Evolutionary conservation across 148 eudicot species (phyloP).

Genomic region (Limonium bicolor): DNA sequence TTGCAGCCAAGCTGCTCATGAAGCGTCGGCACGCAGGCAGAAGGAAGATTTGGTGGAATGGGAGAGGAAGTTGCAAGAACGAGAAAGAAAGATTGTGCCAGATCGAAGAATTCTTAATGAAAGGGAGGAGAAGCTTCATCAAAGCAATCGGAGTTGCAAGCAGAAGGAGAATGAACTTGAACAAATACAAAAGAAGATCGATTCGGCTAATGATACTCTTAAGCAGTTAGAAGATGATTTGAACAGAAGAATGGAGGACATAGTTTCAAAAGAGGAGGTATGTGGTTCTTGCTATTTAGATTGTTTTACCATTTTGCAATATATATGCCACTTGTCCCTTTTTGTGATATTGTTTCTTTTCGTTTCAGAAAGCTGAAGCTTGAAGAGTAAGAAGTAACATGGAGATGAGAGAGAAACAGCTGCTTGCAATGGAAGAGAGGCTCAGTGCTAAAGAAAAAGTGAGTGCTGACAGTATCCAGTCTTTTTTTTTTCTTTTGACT

Average conservation of each 20-base stretch:
- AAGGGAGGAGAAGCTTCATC: slow-evolving; percentile 55
- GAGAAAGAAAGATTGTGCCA: slow-evolving; percentile 56
- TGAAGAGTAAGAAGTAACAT: slow-evolving; percentile 27
- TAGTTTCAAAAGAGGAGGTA: slow-evolving; percentile 57
- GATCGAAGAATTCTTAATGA: slow-evolving; percentile 39
- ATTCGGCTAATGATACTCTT: slow-evolving; percentile 23
- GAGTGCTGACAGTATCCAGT: too few species aligned
- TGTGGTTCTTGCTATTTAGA: slow-evolving; percentile 1
- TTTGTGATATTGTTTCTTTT: not conserved
- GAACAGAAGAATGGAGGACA: slow-evolving; percentile 26
- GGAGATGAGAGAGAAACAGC: slow-evolving; percentile 50
- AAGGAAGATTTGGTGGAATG: slow-evolving; percentile 59
- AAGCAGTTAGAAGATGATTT: slow-evolving; percentile 46
- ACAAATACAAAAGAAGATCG: slow-evolving; percentile 41
- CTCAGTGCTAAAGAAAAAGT: slow-evolving; percentile 65
- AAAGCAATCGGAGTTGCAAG: slow-evolving; percentile 28
- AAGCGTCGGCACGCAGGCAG: slow-evolving; percentile 31
- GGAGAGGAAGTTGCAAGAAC: slow-evolving; percentile 80
- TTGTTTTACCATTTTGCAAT: not conserved
- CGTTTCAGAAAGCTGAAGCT: slow-evolving; percentile 52
- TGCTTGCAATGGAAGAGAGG: slow-evolving; percentile 41
- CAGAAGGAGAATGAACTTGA: slow-evolving; percentile 45
- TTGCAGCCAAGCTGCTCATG: slow-evolving; percentile 56
- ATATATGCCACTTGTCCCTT: not conserved
- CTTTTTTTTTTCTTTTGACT: too few species aligned